These are phyloP conservation scores for Chlamydomonas sp. DNA, from an alignment of 139 green algal genomes.

Conservation along the genomic window DNA sequence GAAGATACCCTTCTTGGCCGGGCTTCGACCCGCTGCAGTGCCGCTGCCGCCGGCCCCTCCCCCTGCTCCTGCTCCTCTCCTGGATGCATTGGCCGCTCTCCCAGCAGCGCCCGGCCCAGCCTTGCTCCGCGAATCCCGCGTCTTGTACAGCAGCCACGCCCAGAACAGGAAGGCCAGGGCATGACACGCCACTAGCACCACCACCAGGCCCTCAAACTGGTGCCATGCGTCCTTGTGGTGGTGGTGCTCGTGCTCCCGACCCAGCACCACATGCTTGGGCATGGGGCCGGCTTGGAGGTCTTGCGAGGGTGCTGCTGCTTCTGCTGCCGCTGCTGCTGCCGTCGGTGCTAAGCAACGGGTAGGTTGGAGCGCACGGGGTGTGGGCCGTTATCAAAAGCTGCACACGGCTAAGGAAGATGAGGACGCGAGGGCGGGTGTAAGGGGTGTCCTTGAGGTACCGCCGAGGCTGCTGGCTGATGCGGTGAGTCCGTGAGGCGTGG, in stretches of 20 bases:
- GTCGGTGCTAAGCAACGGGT: background rate
- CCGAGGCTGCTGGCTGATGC: no score
- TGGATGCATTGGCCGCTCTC: background rate
- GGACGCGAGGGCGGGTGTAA: no score
- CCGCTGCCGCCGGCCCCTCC: background rate
- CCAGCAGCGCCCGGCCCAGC: background rate
- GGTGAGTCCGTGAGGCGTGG: no score
- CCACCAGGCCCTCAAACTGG: constrained; percentile 22
- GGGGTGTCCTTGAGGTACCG: no score
- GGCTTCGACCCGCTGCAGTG: background rate
- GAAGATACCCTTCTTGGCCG: background rate
- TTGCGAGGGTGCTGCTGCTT: background rate
- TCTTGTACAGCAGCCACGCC: constrained; percentile 36
- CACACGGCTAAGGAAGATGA: no score
- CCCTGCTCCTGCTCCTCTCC: background rate
- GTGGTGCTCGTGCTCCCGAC: constrained; percentile 36
- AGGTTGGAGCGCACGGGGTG: no score
- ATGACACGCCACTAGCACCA: constrained; percentile 33
- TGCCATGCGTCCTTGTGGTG: constrained; percentile 30
- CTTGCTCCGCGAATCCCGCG: background rate
- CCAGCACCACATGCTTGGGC: constrained; percentile 39
- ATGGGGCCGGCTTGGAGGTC: background rate
- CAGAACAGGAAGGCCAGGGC: constrained; percentile 36
- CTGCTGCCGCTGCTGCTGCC: background rate
- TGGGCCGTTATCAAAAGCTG: no score